Evolutionary conservation across 768 basidiomycete genomes (phyloP).

Genomic region (Hericium erinaceus): DNA sequence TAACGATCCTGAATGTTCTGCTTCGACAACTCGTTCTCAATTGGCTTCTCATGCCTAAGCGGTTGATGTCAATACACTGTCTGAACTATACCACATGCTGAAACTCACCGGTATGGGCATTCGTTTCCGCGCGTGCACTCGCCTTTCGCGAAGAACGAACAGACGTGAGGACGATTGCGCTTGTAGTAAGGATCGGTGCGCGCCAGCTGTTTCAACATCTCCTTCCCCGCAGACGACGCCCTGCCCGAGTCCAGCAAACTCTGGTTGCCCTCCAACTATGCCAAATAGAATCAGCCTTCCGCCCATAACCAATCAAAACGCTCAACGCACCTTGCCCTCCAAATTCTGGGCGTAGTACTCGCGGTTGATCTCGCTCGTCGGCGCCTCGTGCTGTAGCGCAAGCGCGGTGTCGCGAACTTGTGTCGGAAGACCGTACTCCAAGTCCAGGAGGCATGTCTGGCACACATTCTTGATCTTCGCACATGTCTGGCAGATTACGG

Average conservation of each 20-base stretch:
- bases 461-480: slow-evolving; percentile 95
- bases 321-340: slow-evolving; percentile 60
- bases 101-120: slow-evolving; percentile 74
- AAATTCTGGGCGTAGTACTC: slow-evolving; percentile 93
- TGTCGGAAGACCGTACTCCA: slow-evolving; percentile 92
- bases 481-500: slow-evolving; percentile 94
- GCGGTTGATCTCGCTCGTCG: slow-evolving; percentile 94
- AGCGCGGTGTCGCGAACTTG: slow-evolving; percentile 96
- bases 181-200: slow-evolving; percentile 97
- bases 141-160: slow-evolving; percentile 93
- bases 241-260: slow-evolving; percentile 52
- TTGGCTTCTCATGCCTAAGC: slow-evolving; percentile 81
- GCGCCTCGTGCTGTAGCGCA: slow-evolving; percentile 76
- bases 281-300: slow-evolving; percentile 1
- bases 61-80: not conserved
- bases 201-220: slow-evolving; percentile 93
- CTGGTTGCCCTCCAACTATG: slow-evolving; percentile 62
- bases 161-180: slow-evolving; percentile 87
- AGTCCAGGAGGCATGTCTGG: slow-evolving; percentile 93
- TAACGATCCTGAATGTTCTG: slow-evolving; percentile 95
- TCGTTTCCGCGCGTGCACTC: slow-evolving; percentile 87
- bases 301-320: not conserved
- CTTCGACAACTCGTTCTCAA: slow-evolving; percentile 72
- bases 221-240: slow-evolving; percentile 77
- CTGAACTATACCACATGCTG: too few species aligned